Evolutionary conservation across 345 rosid species (phyloP).

Genomic region (Ceriops tagal): DNA sequence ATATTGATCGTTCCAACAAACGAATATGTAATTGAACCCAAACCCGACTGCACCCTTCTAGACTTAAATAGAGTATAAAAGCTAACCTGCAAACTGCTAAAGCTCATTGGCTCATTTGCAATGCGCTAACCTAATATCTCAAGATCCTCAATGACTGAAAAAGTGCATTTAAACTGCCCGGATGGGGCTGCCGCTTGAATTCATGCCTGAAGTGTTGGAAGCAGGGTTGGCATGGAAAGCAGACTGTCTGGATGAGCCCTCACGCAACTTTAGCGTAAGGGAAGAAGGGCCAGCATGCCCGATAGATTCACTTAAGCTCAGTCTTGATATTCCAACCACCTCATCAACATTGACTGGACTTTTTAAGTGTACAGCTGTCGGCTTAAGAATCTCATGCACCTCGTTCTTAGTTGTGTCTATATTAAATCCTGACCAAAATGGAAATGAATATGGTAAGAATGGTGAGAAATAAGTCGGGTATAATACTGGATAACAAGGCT

Average conservation of each 20-base stretch:
- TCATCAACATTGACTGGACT: slow-evolving; percentile 31
- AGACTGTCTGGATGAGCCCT: slow-evolving; percentile 29
- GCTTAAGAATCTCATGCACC: slow-evolving; percentile 32
- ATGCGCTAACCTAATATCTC: slow-evolving; percentile 22
- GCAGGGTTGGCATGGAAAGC: slow-evolving; percentile 29
- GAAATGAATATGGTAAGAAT: slow-evolving; percentile 27
- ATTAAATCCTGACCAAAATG: slow-evolving; percentile 29
- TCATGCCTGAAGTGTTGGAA: slow-evolving; percentile 15
- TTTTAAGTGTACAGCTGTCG: slow-evolving; percentile 34
- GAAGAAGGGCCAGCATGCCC: slow-evolving; percentile 24
- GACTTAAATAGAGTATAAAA: slow-evolving; percentile 27
- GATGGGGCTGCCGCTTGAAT: slow-evolving; percentile 24
- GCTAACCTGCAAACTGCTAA: slow-evolving; percentile 20
- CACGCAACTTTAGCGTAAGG: slow-evolving; percentile 25
- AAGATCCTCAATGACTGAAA: slow-evolving; percentile 5
- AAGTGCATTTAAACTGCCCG: slow-evolving; percentile 24
- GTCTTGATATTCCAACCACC: slow-evolving; percentile 33
- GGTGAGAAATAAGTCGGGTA: slow-evolving; percentile 51
- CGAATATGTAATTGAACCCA: slow-evolving; percentile 25
- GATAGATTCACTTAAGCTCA: slow-evolving; percentile 29
- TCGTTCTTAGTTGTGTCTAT: slow-evolving; percentile 32
- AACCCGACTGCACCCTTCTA: slow-evolving; percentile 34
- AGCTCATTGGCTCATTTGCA: slow-evolving; percentile 12
- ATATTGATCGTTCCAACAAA: slow-evolving; percentile 25
- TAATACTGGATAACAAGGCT: slow-evolving; percentile 35